Evolutionary conservation across 306 rosid species (phyloP).

Genomic region (Cucumis melo): DNA sequence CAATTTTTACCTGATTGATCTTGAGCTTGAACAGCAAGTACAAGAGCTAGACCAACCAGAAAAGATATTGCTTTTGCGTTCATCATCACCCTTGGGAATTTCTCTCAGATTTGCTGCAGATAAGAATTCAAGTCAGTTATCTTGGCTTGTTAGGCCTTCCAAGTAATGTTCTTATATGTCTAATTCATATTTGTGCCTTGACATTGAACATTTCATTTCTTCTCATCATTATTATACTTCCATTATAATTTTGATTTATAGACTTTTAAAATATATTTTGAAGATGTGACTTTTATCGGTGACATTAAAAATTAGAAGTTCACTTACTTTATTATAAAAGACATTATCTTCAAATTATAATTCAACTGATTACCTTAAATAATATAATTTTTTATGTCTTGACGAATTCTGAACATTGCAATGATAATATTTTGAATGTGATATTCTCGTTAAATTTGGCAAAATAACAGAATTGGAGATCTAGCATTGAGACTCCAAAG

Average conservation of each 20-base stretch:
- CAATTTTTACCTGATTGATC: too few relatives aligned
- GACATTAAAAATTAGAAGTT: background rate
- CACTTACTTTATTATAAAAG: background rate
- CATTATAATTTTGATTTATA: too few relatives aligned
- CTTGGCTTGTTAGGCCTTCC: too few relatives aligned
- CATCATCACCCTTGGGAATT: background rate
- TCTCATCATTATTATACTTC: background rate
- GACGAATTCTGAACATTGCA: background rate
- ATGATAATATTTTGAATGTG: background rate
- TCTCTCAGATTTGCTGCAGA: background rate
- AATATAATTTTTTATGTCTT: background rate
- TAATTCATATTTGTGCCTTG: too few relatives aligned
- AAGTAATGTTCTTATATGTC: too few relatives aligned
- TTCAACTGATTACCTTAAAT: background rate
- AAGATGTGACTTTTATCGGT: background rate
- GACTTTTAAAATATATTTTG: too few relatives aligned
- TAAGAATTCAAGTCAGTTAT: background rate
- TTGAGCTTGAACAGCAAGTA: background rate
- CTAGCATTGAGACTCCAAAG: background rate
- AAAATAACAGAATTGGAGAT: background rate
- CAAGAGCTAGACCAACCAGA: background rate
- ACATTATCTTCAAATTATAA: background rate
- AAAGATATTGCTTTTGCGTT: background rate
- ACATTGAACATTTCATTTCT: too few relatives aligned
- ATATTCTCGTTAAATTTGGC: background rate